Percentiles rank a stretch among this genome's conserved stretches.
Conservation (phyloP, 169 alveolate species). For the Plasmodium cynomolgi region DNA sequence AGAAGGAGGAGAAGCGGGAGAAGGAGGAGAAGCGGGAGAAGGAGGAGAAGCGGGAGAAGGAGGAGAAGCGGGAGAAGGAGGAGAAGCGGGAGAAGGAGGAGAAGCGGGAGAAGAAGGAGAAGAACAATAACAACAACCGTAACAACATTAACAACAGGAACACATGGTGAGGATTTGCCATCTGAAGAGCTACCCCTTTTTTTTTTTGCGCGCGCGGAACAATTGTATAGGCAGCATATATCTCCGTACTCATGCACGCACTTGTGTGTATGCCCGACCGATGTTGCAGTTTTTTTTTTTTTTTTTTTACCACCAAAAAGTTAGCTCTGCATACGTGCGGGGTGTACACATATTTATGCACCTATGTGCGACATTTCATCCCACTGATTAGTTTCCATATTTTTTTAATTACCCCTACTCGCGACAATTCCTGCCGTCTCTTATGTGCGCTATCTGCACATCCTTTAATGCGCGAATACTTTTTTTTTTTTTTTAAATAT, state of each 20-base stretch:
- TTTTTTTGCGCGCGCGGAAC: background rate
- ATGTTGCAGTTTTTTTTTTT: too few relatives aligned
- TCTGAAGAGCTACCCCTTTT: background rate
- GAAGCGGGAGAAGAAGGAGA: background rate
- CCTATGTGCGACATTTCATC: background rate
- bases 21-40: background rate
- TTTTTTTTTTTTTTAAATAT: background rate
- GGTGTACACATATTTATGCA: background rate
- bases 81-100: background rate
- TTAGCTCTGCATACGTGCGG: background rate
- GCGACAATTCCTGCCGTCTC: background rate
- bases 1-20: slow-evolving; percentile 13
- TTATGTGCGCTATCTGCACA: slow-evolving; percentile 1
- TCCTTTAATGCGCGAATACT: background rate
- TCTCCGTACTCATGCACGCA: background rate
- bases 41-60: background rate
- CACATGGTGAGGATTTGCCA: background rate
- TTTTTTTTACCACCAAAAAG: background rate
- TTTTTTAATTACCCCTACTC: background rate
- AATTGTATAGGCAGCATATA: background rate
- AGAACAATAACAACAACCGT: background rate
- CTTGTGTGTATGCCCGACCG: background rate
- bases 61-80: slow-evolving; percentile 1
- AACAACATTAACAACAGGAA: background rate
- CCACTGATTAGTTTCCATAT: background rate